Conservation (phyloP, 2,329 filamentous ascomycete genomes). For the Fusarium lyarnte region DNA sequence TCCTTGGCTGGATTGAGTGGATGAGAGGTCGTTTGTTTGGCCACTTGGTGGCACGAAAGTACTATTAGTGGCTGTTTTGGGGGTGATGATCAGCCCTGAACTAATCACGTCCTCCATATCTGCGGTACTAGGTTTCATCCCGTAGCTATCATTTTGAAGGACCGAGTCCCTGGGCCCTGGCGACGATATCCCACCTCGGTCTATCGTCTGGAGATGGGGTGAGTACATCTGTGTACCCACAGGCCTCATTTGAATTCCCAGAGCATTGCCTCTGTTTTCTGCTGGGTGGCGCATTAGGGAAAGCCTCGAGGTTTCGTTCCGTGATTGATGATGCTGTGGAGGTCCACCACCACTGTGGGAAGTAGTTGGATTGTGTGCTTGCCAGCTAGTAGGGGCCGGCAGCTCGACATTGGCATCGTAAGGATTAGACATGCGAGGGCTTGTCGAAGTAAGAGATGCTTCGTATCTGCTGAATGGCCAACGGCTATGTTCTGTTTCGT, state of each 20-base stretch:
- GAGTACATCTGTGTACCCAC: constrained; percentile 15
- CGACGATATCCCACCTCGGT: constrained; percentile 5
- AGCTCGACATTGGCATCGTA: constrained; percentile 58
- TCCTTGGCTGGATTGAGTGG: constrained; percentile 50
- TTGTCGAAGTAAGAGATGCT: constrained; percentile 56
- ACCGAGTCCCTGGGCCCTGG: constrained; percentile 8
- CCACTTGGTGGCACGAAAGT: constrained; percentile 42
- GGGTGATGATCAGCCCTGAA: background rate
- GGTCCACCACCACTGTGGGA: constrained; percentile 57
- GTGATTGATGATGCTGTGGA: constrained; percentile 56
- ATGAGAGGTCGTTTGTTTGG: constrained; percentile 47
- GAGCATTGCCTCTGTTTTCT: constrained; percentile 52
- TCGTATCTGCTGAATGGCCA: constrained; percentile 66
- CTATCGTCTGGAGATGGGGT: background rate
- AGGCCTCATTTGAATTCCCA: constrained; percentile 76
- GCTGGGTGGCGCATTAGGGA: constrained; percentile 45
- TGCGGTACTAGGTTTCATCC: constrained; percentile 6
- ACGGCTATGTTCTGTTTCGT: constrained; percentile 63
- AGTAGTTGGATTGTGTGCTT: constrained; percentile 63
- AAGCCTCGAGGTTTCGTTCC: constrained; percentile 42
- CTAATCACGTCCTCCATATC: background rate
- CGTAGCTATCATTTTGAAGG: constrained; percentile 12
- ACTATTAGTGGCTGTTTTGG: background rate
- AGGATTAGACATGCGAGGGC: constrained; percentile 67
- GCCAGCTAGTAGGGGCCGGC: constrained; percentile 66